Base-by-base conservation (phyloP, 2,329 filamentous ascomycete species). In the Dactylella cylindrospora region DNA sequence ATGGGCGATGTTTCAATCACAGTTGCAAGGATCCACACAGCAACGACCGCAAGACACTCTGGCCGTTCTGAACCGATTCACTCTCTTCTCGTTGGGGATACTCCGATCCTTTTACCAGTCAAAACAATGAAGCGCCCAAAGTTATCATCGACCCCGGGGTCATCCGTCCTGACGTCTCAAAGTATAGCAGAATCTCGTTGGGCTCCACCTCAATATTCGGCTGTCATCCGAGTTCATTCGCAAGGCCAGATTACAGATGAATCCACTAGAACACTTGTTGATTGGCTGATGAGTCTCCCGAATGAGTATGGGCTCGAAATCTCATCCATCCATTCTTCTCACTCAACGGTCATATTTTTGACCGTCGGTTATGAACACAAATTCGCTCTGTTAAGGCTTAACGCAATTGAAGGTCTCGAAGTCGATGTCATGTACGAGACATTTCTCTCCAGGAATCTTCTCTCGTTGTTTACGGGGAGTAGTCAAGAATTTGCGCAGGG, bases 161-260 rank as follows among this genome's bases (percentile, higher is more conserved):
- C 35, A 39, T 9, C 35, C 23, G 15, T 19, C n/a, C n/a, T n/a
- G n/a, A n/a, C n/a, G n/a, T n/a, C n/a, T 15, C 35, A 39, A 39
- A 4, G 19, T 39, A 12, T 23, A 40, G n/a, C 36, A 9, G 12
- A 19, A 23, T 22, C 36, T 23, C 36, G n/a, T n/a, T n/a, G n/a
- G n/a, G 23, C 19, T 19, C 36, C 20, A 23, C 36, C 36, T 40
- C 36, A n/a, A 40, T 40, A 40, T n/a, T 22, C 36, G 12, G 19
- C 26, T 8, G 36, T 13, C 6, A 19, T 40, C 36, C 5, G 23
- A 13, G 5, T 40, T n/a, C 36, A 40, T 23, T 23, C 17, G n/a
- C 36, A 13, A 12, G 26, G 20, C 2, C 23, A 6, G 20, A 40
- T 40, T 23, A 23, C 36, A 2, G 36, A 40, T n/a, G 10, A 40